Percentiles rank a stretch among this genome's conserved stretches.
Conservation (phyloP, 1,284 basidiomycete species). For the Schizophyllum commune region DNA sequence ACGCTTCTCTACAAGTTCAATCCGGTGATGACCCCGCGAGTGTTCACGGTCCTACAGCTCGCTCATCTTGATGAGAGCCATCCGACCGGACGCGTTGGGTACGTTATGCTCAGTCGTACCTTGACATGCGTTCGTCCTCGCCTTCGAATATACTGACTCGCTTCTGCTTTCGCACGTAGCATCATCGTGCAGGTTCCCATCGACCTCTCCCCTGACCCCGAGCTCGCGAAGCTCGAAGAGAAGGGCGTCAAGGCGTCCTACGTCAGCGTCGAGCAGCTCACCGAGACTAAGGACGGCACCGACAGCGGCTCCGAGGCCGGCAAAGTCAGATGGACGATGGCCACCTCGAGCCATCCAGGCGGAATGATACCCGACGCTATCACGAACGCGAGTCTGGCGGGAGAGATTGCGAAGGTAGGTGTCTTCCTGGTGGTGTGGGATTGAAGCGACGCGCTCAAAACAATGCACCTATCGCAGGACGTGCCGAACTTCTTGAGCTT, state of each 20-base stretch:
- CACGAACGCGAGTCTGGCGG: slow-evolving; percentile 48
- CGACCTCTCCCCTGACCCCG: slow-evolving; percentile 49
- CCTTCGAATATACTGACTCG: background rate
- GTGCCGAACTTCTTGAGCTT: slow-evolving; percentile 55
- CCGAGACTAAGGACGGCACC: slow-evolving; percentile 53
- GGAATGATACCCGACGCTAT: slow-evolving; percentile 61
- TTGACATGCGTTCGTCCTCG: background rate
- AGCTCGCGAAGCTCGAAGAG: slow-evolving; percentile 53
- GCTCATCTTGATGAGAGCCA: slow-evolving; percentile 39
- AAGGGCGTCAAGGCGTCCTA: slow-evolving; percentile 65
- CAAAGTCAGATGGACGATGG: slow-evolving; percentile 71
- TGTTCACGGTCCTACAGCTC: slow-evolving; percentile 69
- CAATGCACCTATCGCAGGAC: slow-evolving; percentile 34
- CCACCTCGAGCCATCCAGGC: slow-evolving; percentile 66
- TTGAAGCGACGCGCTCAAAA: too few relatives aligned
- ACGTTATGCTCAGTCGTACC: slow-evolving; percentile 10
- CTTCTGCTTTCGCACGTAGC: slow-evolving; percentile 25
- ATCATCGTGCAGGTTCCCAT: slow-evolving; percentile 67
- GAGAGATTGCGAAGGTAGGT: slow-evolving; percentile 53
- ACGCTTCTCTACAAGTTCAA: slow-evolving; percentile 65
- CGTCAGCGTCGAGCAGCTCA: slow-evolving; percentile 58
- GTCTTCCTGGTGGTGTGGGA: background rate
- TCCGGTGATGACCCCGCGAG: slow-evolving; percentile 60
- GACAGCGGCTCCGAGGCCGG: slow-evolving; percentile 54
- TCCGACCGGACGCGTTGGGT: slow-evolving; percentile 45